These are phyloP conservation scores for Nicotiana attenuata DNA, from an alignment of 257 asterid species.

Conservation along the genomic window DNA sequence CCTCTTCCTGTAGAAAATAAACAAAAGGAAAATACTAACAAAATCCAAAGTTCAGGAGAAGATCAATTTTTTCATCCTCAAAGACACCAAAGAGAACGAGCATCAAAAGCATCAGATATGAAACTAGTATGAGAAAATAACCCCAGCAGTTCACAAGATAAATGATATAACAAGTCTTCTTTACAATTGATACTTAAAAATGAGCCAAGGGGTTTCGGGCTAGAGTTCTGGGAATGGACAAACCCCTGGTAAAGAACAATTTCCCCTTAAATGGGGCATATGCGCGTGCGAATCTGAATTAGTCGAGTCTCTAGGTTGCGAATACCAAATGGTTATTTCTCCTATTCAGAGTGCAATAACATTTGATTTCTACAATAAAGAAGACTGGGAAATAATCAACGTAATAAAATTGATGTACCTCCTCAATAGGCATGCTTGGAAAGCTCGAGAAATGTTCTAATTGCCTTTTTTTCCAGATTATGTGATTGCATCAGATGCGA, in stretches of 20 bases:
- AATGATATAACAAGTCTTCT: no score
- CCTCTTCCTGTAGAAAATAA: background rate
- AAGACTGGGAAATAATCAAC: background rate
- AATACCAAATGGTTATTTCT: no score
- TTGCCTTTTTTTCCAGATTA: background rate
- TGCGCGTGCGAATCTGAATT: no score
- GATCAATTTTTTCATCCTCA: background rate
- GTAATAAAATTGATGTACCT: background rate
- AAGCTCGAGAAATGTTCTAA: background rate
- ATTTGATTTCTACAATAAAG: background rate
- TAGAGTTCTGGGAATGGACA: no score
- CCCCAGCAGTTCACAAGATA: background rate
- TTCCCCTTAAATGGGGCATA: no score
- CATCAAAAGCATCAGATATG: background rate
- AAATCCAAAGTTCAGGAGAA: background rate
- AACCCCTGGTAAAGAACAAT: no score
- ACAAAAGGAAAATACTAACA: background rate
- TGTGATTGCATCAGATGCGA: background rate
- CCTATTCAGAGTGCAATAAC: no score
- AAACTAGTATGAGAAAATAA: no score
- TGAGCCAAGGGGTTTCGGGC: no score
- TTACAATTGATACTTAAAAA: no score
- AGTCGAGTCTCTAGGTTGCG: no score
- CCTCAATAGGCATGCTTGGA: background rate
- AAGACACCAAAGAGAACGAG: background rate